Evolutionary conservation across 805 yeast genomes (phyloP).

Genomic region (Torulaspora delbrueckii): DNA sequence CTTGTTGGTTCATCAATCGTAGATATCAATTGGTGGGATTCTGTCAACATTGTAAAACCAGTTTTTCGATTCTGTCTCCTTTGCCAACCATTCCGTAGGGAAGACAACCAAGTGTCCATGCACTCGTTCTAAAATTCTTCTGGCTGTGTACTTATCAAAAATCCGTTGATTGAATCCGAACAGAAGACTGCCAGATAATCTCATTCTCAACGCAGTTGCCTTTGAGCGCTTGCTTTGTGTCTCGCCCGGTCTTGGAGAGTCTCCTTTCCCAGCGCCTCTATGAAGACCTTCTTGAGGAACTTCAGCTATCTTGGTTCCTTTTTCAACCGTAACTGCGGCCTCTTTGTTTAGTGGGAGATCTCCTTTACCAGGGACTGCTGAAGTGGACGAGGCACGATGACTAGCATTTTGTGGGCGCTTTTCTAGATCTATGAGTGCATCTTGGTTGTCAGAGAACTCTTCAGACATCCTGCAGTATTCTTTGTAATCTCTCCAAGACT

Average conservation of each 20-base stretch:
- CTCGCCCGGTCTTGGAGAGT: constrained; percentile 1
- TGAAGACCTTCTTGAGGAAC: constrained; percentile 12
- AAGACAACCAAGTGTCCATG: constrained; percentile 88
- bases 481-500: constrained; percentile 85
- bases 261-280: not conserved
- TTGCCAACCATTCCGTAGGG: constrained; percentile 85
- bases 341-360: constrained; percentile 9
- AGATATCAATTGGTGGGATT: constrained; percentile 91
- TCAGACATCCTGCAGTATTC: constrained; percentile 53
- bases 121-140: constrained; percentile 60
- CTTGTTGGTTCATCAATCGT: constrained; percentile 44
- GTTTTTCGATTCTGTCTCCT: constrained; percentile 84
- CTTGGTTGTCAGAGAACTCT: constrained; percentile 45
- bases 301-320: constrained; percentile 11
- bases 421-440: constrained; percentile 30
- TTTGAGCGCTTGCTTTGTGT: constrained; percentile 13
- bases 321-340: constrained; percentile 8
- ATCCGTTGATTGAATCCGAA: constrained; percentile 43
- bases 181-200: constrained; percentile 29
- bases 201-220: constrained; percentile 28
- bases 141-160: constrained; percentile 72
- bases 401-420: not conserved
- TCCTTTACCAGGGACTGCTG: constrained; percentile 3
- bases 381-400: not conserved
- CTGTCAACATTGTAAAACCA: constrained; percentile 95